A percentile compares a stretch with the other conserved stretches of the same genome.
phyloP scores from a whole-genome alignment of 176 grass and related monocot genomes.

The Hordeum marinum region DNA sequence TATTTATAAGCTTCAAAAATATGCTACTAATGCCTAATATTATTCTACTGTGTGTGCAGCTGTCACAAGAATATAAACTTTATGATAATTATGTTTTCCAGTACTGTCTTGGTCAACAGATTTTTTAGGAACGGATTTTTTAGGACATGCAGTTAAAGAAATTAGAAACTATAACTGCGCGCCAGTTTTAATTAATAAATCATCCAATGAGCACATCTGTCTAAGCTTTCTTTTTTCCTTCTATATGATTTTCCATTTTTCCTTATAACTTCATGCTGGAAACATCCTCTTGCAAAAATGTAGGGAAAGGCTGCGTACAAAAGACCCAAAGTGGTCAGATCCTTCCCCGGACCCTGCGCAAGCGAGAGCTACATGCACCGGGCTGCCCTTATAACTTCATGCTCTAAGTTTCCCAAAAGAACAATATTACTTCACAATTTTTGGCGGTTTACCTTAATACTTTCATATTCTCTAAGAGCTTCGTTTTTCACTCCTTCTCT shows the following conservation, averaged over 20 bases:
- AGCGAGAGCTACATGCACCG: too few relatives aligned
- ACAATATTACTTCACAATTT: background rate
- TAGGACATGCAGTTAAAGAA: background rate
- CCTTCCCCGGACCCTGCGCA: too few relatives aligned
- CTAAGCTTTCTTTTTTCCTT: background rate
- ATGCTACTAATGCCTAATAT: background rate
- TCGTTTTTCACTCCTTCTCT: constrained; percentile 69
- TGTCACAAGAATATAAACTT: background rate
- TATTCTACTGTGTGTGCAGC: background rate
- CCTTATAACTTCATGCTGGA: background rate
- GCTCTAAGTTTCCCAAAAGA: background rate
- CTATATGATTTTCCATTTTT: background rate
- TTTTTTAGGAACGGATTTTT: background rate
- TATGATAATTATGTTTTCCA: background rate
- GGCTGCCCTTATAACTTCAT: background rate
- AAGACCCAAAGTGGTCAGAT: too few relatives aligned
- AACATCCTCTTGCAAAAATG: too few relatives aligned
- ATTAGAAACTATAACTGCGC: background rate
- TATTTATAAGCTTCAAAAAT: constrained; percentile 7
- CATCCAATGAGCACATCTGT: background rate
- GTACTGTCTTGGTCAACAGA: background rate
- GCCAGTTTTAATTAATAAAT: background rate
- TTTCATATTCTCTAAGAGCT: constrained; percentile 77
- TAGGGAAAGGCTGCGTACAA: too few relatives aligned
- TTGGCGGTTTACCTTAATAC: constrained; percentile 68